Conservation (phyloP, 1,139 yeast genomes). For the Debaryomyces singareniensis region DNA sequence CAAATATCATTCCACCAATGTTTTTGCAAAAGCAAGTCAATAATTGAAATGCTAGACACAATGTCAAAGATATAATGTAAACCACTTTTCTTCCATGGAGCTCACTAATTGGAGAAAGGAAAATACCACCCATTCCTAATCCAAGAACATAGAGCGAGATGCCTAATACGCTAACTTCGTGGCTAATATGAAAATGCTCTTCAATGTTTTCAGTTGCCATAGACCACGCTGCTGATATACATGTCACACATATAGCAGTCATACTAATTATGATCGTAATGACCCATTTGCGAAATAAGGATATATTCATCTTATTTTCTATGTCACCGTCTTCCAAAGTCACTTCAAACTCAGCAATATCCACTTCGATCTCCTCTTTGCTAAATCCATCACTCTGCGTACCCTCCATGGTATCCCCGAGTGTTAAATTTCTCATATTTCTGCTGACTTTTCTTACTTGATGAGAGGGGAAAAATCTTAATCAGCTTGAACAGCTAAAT, state of each 20-base stretch:
- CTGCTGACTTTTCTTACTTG: too few relatives aligned
- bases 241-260: slow-evolving; percentile 24
- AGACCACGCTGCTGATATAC: slow-evolving; percentile 28
- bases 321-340: slow-evolving; percentile 19
- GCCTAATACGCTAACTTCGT: slow-evolving; percentile 23
- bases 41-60: slow-evolving; percentile 19
- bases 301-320: slow-evolving; percentile 19
- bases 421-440: too few relatives aligned
- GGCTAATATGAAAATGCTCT: slow-evolving; percentile 18
- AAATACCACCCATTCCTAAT: slow-evolving; percentile 27
- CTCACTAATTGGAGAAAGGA: slow-evolving; percentile 28
- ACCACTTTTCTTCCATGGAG: slow-evolving; percentile 26
- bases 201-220: slow-evolving; percentile 20
- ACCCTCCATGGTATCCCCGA: too few relatives aligned
- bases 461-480: too few relatives aligned
- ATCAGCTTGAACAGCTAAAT: too few relatives aligned
- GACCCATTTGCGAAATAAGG: slow-evolving; percentile 21
- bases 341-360: too few relatives aligned
- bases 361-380: too few relatives aligned
- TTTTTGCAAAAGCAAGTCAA: slow-evolving; percentile 22
- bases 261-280: slow-evolving; percentile 19
- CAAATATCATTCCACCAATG: slow-evolving; percentile 24
- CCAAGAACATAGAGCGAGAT: slow-evolving; percentile 25
- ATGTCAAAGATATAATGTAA: slow-evolving; percentile 17
- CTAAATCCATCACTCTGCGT: too few relatives aligned